Evolutionary conservation across 2,329 filamentous ascomycete genomes (phyloP).

Genomic region (Blumeria hordei): DNA sequence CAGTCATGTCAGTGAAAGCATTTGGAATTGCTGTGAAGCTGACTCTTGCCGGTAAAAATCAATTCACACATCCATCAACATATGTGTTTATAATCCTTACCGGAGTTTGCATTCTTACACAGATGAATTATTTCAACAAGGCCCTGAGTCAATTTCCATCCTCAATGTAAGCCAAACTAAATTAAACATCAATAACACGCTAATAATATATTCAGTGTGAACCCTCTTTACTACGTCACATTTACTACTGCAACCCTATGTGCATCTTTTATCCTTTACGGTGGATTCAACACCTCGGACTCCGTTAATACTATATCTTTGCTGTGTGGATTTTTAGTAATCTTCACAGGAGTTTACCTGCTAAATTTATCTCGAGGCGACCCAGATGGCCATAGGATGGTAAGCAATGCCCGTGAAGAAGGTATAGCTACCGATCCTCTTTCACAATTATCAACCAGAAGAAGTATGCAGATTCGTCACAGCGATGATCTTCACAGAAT

Average conservation of each 20-base stretch:
- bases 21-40: slow-evolving; percentile 95
- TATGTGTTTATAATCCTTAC: slow-evolving; percentile 95
- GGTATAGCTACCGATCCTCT: slow-evolving; percentile 80
- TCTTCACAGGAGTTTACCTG: slow-evolving; percentile 86
- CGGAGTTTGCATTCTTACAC: slow-evolving; percentile 77
- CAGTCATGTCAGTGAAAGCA: slow-evolving; percentile 97
- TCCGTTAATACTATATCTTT: slow-evolving; percentile 80
- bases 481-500: slow-evolving; percentile 36
- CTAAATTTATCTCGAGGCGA: slow-evolving; percentile 88
- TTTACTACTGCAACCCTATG: slow-evolving; percentile 88
- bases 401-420: slow-evolving; percentile 39
- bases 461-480: slow-evolving; percentile 76
- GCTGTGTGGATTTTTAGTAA: slow-evolving; percentile 78
- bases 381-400: slow-evolving; percentile 48
- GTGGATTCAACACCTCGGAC: slow-evolving; percentile 86
- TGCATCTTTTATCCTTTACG: slow-evolving; percentile 88
- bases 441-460: slow-evolving; percentile 66
- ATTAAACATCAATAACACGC: slow-evolving; percentile 2
- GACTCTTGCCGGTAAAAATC: slow-evolving; percentile 78
- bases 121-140: slow-evolving; percentile 99
- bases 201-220: slow-evolving; percentile 25
- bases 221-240: slow-evolving; percentile 77
- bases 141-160: slow-evolving; percentile 90
- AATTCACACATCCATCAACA: slow-evolving; percentile 83
- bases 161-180: slow-evolving; percentile 49